A percentile compares a stretch with the other conserved stretches of the same genome.
Evolutionary conservation across 345 rosid genomes (phyloP).

Genomic region (Populus davidiana): DNA sequence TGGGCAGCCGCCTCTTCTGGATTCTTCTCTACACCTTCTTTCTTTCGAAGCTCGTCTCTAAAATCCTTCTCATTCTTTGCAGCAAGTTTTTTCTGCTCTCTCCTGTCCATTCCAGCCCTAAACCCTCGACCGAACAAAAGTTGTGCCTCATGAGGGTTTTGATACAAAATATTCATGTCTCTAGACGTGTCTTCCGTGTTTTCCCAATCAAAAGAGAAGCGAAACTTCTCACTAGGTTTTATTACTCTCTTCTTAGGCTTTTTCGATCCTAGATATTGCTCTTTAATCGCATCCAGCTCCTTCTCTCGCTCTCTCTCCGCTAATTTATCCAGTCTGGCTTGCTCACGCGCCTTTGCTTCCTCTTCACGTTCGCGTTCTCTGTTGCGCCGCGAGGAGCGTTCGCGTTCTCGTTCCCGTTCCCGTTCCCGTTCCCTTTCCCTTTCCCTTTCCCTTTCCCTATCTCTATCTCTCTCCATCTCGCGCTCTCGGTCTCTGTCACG

Average conservation of each 20-base stretch:
- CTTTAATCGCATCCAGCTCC: constrained; percentile 78
- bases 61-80: constrained; percentile 89
- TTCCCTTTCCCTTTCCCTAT: constrained; percentile 29
- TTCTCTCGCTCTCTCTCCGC: constrained; percentile 76
- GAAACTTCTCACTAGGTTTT: constrained; percentile 85
- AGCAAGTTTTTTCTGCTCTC: constrained; percentile 93
- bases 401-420: constrained; percentile 40
- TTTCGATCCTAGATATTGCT: constrained; percentile 86
- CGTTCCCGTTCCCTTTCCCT: constrained; percentile 24
- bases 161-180: constrained; percentile 79
- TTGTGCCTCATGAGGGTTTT: constrained; percentile 96
- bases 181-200: constrained; percentile 87
- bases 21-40: constrained; percentile 76
- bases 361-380: constrained; percentile 73
- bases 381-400: constrained; percentile 18
- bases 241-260: constrained; percentile 94
- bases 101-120: constrained; percentile 91
- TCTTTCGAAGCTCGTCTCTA: constrained; percentile 74
- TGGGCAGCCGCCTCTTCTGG: constrained; percentile 89
- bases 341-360: constrained; percentile 58
- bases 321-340: constrained; percentile 63
- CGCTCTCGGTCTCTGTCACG: constrained; percentile 37
- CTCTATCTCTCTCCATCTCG: constrained; percentile 37
- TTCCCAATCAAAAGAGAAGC: constrained; percentile 96
- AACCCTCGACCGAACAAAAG: constrained; percentile 86